A percentile compares a stretch with the other conserved stretches of the same genome.
phyloP scores from a whole-genome alignment of 768 basidiomycete genomes.

The Dentipellis fragilis region DNA sequence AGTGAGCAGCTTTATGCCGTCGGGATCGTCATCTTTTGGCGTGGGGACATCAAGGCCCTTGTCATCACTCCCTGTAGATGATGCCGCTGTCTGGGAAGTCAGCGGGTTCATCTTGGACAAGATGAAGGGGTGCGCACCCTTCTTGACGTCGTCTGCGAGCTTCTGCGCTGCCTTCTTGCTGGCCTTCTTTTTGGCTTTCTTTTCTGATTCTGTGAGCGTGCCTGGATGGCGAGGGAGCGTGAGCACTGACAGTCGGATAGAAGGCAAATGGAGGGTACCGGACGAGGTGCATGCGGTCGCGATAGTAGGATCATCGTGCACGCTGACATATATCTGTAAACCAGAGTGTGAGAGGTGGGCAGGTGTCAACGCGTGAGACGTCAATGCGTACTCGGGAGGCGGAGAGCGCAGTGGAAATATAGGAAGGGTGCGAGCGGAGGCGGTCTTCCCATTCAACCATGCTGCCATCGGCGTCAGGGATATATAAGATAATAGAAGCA shows the following conservation, averaged over 20 bases:
- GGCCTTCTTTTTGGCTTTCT: slow-evolving; percentile 80
- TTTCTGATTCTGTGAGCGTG: slow-evolving; percentile 49
- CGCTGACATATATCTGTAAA: slow-evolving; percentile 58
- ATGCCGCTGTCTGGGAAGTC: slow-evolving; percentile 22
- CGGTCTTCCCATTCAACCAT: slow-evolving; percentile 76
- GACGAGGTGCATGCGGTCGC: slow-evolving; percentile 27
- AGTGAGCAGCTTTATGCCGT: slow-evolving; percentile 61
- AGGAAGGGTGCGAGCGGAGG: slow-evolving; percentile 67
- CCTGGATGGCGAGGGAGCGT: slow-evolving; percentile 21
- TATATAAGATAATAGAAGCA: background rate
- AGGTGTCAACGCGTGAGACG: background rate
- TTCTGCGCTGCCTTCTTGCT: slow-evolving; percentile 64
- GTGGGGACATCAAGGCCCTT: slow-evolving; percentile 52
- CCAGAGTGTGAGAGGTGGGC: background rate
- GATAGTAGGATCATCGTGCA: slow-evolving; percentile 64
- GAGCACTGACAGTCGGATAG: background rate
- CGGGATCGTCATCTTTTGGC: slow-evolving; percentile 74
- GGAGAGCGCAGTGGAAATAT: slow-evolving; percentile 60
- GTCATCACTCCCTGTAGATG: slow-evolving; percentile 41
- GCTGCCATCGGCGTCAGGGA: slow-evolving; percentile 27
- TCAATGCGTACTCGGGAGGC: slow-evolving; percentile 48
- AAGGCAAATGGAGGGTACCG: slow-evolving; percentile 3
- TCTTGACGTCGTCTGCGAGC: slow-evolving; percentile 58
- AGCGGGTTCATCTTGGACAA: slow-evolving; percentile 6
- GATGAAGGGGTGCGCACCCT: slow-evolving; percentile 33